Conservation (phyloP, 139 green algal genomes). For the Chlamydomonas schloesseri region DNA sequence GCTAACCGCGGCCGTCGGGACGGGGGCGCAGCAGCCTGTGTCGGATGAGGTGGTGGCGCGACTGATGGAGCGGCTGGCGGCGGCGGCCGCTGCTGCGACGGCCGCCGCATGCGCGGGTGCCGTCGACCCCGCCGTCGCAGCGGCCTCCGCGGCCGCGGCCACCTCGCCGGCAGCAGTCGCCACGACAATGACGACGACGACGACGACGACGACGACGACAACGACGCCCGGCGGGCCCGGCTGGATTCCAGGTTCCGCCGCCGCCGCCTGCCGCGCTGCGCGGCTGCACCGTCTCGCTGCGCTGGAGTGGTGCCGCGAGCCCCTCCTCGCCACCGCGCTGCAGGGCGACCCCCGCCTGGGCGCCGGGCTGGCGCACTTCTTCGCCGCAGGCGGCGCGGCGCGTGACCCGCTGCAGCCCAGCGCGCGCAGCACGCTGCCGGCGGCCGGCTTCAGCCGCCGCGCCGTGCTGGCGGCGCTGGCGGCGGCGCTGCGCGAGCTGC, state of each 20-base stretch:
- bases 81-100: slow-evolving; percentile 8
- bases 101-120: background rate
- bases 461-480: slow-evolving; percentile 22
- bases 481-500: slow-evolving; percentile 7
- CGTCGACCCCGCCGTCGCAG: slow-evolving; percentile 1
- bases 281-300: slow-evolving; percentile 60
- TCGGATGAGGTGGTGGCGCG: background rate
- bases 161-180: background rate
- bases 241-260: slow-evolving; percentile 1
- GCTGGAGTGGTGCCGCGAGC: slow-evolving; percentile 60
- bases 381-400: background rate
- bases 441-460: slow-evolving; percentile 2
- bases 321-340: slow-evolving; percentile 25
- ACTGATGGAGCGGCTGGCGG: background rate
- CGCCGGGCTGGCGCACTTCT: slow-evolving; percentile 21
- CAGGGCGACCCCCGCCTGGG: slow-evolving; percentile 20
- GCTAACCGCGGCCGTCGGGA: too few species aligned
- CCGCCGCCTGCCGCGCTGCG: background rate
- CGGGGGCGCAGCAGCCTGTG: background rate
- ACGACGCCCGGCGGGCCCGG: background rate
- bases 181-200: background rate
- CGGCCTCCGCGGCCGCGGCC: slow-evolving; percentile 12
- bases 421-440: background rate
- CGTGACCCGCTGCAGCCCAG: slow-evolving; percentile 43
- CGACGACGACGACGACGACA: too few species aligned